Conservation (phyloP, 768 basidiomycete species). For the Crassisporium funariophilum region DNA sequence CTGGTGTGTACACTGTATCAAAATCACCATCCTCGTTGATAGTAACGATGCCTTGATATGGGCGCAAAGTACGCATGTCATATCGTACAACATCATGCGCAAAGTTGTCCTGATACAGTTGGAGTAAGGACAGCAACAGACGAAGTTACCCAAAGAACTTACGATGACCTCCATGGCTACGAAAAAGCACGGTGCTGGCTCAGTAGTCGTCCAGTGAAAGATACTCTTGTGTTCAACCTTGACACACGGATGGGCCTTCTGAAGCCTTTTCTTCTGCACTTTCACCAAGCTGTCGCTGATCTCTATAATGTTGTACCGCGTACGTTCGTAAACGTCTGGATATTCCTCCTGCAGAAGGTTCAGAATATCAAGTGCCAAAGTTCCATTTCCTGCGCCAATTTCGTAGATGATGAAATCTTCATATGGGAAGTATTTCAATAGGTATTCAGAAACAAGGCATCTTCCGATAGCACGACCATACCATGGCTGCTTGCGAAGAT, state of each 20-base stretch:
- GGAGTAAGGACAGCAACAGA: not conserved
- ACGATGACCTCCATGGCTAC: constrained; percentile 95
- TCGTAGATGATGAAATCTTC: constrained; percentile 97
- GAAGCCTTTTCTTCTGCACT: constrained; percentile 70
- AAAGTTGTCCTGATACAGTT: constrained; percentile 79
- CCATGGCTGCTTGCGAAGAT: constrained; percentile 67
- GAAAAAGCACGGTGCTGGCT: constrained; percentile 87
- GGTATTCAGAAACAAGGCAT: constrained; percentile 89
- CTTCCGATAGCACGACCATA: constrained; percentile 91
- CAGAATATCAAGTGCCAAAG: constrained; percentile 87
- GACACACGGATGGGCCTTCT: constrained; percentile 64
- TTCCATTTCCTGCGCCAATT: constrained; percentile 97
- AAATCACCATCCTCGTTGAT: constrained; percentile 84
- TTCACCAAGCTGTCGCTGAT: constrained; percentile 81
- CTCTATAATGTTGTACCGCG: constrained; percentile 92
- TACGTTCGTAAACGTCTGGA: constrained; percentile 92
- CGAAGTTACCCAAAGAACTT: constrained; percentile 36
- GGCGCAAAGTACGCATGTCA: constrained; percentile 74
- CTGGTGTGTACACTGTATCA: constrained; percentile 75
- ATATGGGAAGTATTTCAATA: constrained; percentile 94
- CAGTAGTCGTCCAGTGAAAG: constrained; percentile 79
- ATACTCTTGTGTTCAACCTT: constrained; percentile 76
- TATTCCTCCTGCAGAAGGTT: constrained; percentile 74
- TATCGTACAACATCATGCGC: constrained; percentile 95
- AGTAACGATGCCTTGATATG: constrained; percentile 82